Conservation (phyloP, 345 rosid species). For the Rhizophora apiculata region DNA sequence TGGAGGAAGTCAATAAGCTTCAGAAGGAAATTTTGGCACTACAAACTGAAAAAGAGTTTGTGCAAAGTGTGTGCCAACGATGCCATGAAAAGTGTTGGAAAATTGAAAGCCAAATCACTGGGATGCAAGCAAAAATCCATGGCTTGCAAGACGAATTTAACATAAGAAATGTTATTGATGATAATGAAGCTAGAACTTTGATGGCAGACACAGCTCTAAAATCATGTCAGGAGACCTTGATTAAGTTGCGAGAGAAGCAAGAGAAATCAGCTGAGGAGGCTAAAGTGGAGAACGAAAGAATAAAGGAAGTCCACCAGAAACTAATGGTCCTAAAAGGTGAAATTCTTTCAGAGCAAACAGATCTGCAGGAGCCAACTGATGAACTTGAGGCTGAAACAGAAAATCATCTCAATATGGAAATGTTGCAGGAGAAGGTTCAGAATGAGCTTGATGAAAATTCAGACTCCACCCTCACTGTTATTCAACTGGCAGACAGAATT, state of each 20-base stretch:
- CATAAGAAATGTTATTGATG: conserved; percentile 50
- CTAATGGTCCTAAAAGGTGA: conserved; percentile 38
- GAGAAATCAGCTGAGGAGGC: conserved; percentile 52
- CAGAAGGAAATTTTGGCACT: conserved; percentile 65
- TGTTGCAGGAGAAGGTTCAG: conserved; percentile 29
- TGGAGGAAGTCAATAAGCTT: conserved; percentile 55
- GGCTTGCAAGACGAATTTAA: conserved; percentile 78
- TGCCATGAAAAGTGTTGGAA: conserved; percentile 51
- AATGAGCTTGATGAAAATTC: conserved; percentile 31
- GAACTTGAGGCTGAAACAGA: conserved; percentile 16
- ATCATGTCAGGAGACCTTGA: conserved; percentile 64
- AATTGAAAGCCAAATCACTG: conserved; percentile 52
- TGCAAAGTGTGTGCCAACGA: conserved; percentile 50
- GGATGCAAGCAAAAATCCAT: conserved; percentile 56
- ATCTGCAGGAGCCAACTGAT: conserved; percentile 17
- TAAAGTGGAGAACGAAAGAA: conserved; percentile 43
- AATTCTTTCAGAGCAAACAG: conserved; percentile 13
- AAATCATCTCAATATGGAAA: conserved; percentile 18
- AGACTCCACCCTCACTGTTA: conserved; percentile 36
- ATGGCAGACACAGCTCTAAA: conserved; percentile 70
- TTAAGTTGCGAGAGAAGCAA: conserved; percentile 54
- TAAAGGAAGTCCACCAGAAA: conserved; percentile 43
- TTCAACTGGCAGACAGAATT: conserved; percentile 60
- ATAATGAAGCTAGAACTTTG: conserved; percentile 66
- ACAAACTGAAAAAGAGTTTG: conserved; percentile 76